Evolutionary conservation across 1,284 basidiomycete genomes (phyloP), one percentile per base, ranked within the genome.

Genomic region (Malassezia pachydermatis): DNA sequence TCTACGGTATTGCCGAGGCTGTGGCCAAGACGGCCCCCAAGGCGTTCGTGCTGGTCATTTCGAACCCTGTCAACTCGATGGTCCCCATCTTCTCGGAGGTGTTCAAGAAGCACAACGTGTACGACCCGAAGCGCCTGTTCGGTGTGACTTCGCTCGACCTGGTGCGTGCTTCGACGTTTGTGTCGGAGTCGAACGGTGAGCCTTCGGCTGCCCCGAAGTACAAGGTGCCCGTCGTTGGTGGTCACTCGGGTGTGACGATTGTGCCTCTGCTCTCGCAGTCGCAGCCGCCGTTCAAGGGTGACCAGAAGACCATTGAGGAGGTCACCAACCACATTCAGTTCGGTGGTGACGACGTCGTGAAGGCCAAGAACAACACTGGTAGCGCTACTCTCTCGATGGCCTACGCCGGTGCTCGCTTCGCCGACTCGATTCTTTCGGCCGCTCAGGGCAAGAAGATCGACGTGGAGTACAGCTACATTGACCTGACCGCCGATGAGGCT

Each of bases 61-160:
- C 90, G 62, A 95, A 95, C 80, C 86, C 85, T 48, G 86, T 88
- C 75, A 74, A 88, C 80, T 95, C 90, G 41, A 96, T 92, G 34
- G 94, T 98, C 42, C 94, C 92, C 54, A 88, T 99, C 72, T 88
- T 89, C 44, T 88, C 83, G 39, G 89, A 96, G 75, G 84, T 92
- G 34, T 81, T 90, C 78, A 95, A 94, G 81, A 84, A 88, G 75
- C 80, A 84, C 63, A 83, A 83, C 41, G 84, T 88, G 41, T 96
- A 86, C 73, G 82, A 98, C 74, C 84, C 88, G 58, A 78, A 77
- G 73, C 73, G 88, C 62, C 73, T 98, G 58, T 96, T 96, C 72
- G 94, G 92, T 79, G 88, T 96, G 43, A 96, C 94, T 53, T 96
- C 94, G 29, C 81, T 99, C 57, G 92, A 99, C 74, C 89, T 96